phyloP scores from a whole-genome alignment of 139 green algal species.

The Picochlorum sp. region DNA sequence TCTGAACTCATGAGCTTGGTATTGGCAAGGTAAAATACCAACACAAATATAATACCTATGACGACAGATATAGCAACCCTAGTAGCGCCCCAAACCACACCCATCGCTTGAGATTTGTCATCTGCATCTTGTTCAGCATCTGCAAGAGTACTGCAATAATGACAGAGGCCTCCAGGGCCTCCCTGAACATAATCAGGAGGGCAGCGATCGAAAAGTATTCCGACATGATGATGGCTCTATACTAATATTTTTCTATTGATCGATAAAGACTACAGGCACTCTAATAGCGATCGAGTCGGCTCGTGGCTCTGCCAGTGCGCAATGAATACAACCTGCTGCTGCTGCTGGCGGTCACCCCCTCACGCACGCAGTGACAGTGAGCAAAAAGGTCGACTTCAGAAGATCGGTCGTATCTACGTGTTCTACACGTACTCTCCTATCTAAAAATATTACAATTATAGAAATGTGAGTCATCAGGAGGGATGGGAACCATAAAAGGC shows the following conservation, averaged over 20 bases:
- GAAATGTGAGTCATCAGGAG: too few relatives aligned
- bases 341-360: too few relatives aligned
- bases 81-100: slow-evolving; percentile 37
- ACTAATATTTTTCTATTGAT: background rate
- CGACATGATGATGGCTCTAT: slow-evolving; percentile 1
- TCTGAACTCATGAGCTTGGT: slow-evolving; percentile 27
- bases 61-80: slow-evolving; percentile 31
- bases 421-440: too few relatives aligned
- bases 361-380: too few relatives aligned
- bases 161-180: slow-evolving; percentile 39
- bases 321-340: too few relatives aligned
- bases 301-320: too few relatives aligned
- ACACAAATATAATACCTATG: slow-evolving; percentile 38
- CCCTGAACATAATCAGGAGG: slow-evolving; percentile 47
- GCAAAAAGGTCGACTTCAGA: too few relatives aligned
- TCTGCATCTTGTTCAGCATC: slow-evolving; percentile 33
- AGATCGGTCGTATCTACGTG: too few relatives aligned
- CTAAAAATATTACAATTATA: too few relatives aligned
- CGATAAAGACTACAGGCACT: background rate
- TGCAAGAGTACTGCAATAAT: slow-evolving; percentile 43
- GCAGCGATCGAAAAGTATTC: slow-evolving; percentile 30
- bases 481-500: too few relatives aligned
- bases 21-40: slow-evolving; percentile 38
- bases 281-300: background rate
- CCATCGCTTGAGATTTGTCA: slow-evolving; percentile 23